Conservation (phyloP, 2,329 filamentous ascomycete genomes). For the Arthrobotrys musiformis region DNA sequence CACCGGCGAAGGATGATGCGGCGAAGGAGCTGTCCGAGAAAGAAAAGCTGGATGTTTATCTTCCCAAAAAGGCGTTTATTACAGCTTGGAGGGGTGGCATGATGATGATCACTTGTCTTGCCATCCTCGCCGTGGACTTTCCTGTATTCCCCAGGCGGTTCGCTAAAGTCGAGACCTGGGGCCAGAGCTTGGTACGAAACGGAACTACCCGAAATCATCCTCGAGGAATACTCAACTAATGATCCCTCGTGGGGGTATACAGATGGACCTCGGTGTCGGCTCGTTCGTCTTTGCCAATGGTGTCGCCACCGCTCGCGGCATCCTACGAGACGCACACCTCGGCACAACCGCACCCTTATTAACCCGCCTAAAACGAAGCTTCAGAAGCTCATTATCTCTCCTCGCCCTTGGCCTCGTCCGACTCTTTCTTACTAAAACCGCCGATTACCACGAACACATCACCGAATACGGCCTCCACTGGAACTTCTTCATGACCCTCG, state of each 20-base stretch:
- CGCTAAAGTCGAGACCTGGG: slow-evolving; percentile 99
- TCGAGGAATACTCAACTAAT: background rate
- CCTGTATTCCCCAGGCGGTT: slow-evolving; percentile 90
- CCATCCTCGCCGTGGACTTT: slow-evolving; percentile 97
- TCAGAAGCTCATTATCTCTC: slow-evolving; percentile 84
- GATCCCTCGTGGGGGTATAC: background rate
- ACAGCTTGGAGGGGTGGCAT: slow-evolving; percentile 91
- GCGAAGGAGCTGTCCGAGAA: slow-evolving; percentile 40
- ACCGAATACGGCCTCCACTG: slow-evolving; percentile 98
- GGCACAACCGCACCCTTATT: slow-evolving; percentile 62
- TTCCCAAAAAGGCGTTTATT: slow-evolving; percentile 90
- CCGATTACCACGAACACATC: slow-evolving; percentile 92
- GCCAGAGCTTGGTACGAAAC: slow-evolving; percentile 77
- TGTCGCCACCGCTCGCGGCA: slow-evolving; percentile 83
- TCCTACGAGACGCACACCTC: slow-evolving; percentile 71
- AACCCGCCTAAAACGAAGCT: slow-evolving; percentile 72
- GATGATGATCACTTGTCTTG: slow-evolving; percentile 88
- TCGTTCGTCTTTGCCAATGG: slow-evolving; percentile 97
- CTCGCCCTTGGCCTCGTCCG: slow-evolving; percentile 81
- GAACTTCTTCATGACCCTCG: slow-evolving; percentile 99
- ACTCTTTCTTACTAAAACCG: slow-evolving; percentile 86
- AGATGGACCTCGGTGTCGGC: slow-evolving; percentile 94
- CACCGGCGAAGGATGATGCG: slow-evolving; percentile 60
- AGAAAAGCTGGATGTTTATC: slow-evolving; percentile 63
- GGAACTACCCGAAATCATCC: background rate